Percentiles rank a stretch among this genome's conserved stretches.
These are phyloP conservation scores for Hysterium pulicare DNA, from an alignment of 2,329 filamentous ascomycete species.

Conservation along the genomic window DNA sequence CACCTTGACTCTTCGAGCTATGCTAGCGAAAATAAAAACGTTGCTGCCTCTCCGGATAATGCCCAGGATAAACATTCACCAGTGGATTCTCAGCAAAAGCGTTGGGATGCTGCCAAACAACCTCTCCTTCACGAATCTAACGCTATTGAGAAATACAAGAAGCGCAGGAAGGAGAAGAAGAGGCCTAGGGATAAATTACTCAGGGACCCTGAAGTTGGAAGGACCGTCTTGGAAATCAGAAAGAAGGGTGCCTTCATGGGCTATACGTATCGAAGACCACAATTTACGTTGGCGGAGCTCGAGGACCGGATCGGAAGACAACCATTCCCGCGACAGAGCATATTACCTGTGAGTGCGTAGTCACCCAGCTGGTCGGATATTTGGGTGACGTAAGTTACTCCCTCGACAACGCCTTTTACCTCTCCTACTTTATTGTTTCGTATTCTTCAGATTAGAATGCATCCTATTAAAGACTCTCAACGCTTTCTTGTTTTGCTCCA, in stretches of 20 bases:
- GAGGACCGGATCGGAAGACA: conserved; percentile 18
- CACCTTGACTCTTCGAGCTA: conserved; percentile 36
- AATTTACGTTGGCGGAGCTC: conserved; percentile 26
- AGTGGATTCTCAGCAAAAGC: background rate
- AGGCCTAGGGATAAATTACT: conserved; percentile 81
- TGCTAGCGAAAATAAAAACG: conserved; percentile 11
- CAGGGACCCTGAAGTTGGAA: conserved; percentile 65
- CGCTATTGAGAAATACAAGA: conserved; percentile 27
- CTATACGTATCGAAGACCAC: conserved; percentile 72
- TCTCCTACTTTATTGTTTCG: too few relatives aligned
- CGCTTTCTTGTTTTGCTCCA: too few relatives aligned
- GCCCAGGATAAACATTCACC: background rate
- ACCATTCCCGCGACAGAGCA: too few relatives aligned
- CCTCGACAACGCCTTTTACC: too few relatives aligned
- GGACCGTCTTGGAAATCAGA: conserved; percentile 70
- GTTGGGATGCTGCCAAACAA: conserved; percentile 1
- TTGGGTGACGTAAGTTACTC: too few relatives aligned
- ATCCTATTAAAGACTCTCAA: too few relatives aligned
- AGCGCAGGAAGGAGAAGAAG: conserved; percentile 66
- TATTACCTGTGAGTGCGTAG: too few relatives aligned
- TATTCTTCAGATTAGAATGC: too few relatives aligned
- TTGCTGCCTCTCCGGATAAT: background rate
- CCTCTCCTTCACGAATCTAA: background rate
- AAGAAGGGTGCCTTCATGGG: conserved; percentile 83
- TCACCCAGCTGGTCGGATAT: too few relatives aligned